Evolutionary conservation across 768 basidiomycete species (phyloP), one percentile per base, ranked within the genome.

Genomic region (Mycena rebaudengoi): DNA sequence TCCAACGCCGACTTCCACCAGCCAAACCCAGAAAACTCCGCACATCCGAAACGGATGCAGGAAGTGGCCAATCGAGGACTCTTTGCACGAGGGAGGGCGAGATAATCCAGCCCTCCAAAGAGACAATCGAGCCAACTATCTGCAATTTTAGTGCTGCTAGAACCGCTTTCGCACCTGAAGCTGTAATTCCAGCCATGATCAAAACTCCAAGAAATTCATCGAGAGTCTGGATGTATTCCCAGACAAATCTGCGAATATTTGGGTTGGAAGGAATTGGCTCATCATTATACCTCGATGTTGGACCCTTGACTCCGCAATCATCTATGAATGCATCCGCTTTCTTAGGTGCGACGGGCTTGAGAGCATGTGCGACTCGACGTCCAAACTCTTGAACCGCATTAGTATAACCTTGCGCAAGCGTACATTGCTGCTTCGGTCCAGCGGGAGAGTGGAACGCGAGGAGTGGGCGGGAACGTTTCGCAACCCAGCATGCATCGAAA

Each of bases 81-180:
- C 76, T 73, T 4, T 65, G 28, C 0, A 70, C 69, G 0, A 75
- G 58, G 0, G 69, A 65, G 23, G 72, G 70, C 4, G 70, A 61
- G 0, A 78, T 66, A 16, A 67, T 67, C 70, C 74, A 74, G 0
- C 79, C 79, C 21, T 79, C 70, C 1, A 53, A 35, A 0, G 70
- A 74, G 1, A 74, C 75, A 0, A 70, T 41, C 0, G 75, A 53
- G 0, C 80, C 78, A 3, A 79, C 76, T 16, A 80, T 75, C 2
- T 64, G 37, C 0, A 77, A 59, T 0, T 54, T 14, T 0, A 71
- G 71, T 0, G 69, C 67, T 0, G 71, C 73, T 0, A 76, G 52
- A 3, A 72, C 48, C 0, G 75, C 39, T 55, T 80, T 80, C 30
- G 59, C 50, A 7, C 76, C 78, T 1, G 78, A 79, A 1, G 72